These are phyloP conservation scores for Stachybotrys elegans DNA, from an alignment of 2,329 filamentous ascomycete species.

Conservation along the genomic window DNA sequence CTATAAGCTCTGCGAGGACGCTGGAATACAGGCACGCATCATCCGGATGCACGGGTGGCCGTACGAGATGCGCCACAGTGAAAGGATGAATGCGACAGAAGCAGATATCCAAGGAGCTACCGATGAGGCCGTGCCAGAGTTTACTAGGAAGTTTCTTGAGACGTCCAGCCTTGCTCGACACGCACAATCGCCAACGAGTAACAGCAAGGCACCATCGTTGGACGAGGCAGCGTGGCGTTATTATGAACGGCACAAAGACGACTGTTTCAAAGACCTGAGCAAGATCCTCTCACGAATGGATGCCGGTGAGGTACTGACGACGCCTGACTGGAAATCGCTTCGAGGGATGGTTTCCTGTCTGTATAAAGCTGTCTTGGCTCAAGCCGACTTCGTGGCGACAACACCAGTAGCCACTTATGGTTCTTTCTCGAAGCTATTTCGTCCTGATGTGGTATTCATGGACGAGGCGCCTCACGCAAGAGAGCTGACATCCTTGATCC, in stretches of 20 bases:
- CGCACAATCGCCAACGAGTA: constrained; percentile 8
- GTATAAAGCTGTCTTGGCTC: constrained; percentile 31
- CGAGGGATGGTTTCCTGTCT: constrained; percentile 26
- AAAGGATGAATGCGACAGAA: constrained; percentile 17
- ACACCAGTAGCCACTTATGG: constrained; percentile 38
- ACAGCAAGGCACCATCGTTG: constrained; percentile 29
- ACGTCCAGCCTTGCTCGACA: constrained; percentile 17
- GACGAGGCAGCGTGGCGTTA: constrained; percentile 39
- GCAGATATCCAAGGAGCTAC: neutral
- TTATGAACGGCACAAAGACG: constrained; percentile 25
- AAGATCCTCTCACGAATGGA: constrained; percentile 29
- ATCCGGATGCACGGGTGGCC: constrained; percentile 37
- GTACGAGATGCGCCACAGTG: constrained; percentile 27
- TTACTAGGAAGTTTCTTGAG: constrained; percentile 28
- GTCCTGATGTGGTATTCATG: constrained; percentile 80
- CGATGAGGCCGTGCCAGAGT: constrained; percentile 18
- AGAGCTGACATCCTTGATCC: constrained; percentile 39
- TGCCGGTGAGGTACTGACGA: constrained; percentile 16
- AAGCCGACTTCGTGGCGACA: constrained; percentile 39
- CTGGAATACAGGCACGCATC: constrained; percentile 26
- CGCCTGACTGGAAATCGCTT: constrained; percentile 22
- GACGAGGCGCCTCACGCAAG: constrained; percentile 57
- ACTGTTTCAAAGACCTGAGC: constrained; percentile 27
- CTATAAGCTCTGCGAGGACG: constrained; percentile 27
- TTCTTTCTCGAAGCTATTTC: constrained; percentile 49